phyloP scores from a whole-genome alignment of 1,284 basidiomycete genomes.

The Tilletia horrida region DNA sequence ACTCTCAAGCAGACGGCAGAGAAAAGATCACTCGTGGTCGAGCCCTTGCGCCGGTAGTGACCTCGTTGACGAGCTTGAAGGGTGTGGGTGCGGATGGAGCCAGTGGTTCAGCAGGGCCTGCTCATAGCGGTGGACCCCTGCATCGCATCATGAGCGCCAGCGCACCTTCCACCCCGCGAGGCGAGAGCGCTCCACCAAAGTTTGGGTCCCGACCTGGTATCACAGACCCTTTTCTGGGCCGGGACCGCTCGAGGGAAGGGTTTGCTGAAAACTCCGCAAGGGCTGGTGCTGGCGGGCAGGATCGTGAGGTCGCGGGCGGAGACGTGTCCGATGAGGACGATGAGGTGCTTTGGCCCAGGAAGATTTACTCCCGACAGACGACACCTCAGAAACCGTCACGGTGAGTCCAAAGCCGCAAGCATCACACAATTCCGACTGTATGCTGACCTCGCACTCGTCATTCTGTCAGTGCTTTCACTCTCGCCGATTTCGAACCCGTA shows the following conservation, averaged over 20 bases:
- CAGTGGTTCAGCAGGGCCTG: neutral
- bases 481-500: conserved; percentile 33
- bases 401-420: neutral
- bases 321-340: neutral
- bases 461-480: neutral
- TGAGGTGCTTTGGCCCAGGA: conserved; percentile 7
- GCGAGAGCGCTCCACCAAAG: neutral
- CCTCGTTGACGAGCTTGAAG: too few relatives aligned
- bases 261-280: neutral
- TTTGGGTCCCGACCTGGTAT: neutral
- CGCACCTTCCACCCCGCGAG: conserved; percentile 7
- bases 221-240: too few relatives aligned
- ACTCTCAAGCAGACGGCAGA: too few relatives aligned
- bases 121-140: too few relatives aligned
- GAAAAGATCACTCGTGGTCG: too few relatives aligned
- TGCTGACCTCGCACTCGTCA: too few relatives aligned
- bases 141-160: conserved; percentile 7
- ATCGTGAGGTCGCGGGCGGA: neutral
- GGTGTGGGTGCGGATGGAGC: neutral
- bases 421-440: too few relatives aligned
- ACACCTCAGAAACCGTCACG: neutral
- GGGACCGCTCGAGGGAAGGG: too few relatives aligned
- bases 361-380: neutral
- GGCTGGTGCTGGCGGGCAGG: neutral
- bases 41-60: too few relatives aligned